phyloP scores from a whole-genome alignment of 1,284 basidiomycete species.

The Bondarzewia mesenterica region DNA sequence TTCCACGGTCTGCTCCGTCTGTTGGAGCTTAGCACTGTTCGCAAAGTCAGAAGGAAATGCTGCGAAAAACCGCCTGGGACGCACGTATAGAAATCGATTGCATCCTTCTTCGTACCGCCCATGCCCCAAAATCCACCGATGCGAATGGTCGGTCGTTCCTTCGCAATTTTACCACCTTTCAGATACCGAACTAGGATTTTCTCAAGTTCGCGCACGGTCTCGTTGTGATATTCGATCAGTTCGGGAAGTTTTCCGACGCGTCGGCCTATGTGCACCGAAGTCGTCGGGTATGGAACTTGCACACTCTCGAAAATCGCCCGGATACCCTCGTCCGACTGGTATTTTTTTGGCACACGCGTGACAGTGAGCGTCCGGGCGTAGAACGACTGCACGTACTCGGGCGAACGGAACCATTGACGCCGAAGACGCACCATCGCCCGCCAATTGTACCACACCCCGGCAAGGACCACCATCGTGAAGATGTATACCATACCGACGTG shows the following conservation, averaged over 20 bases:
- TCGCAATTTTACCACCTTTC: slow-evolving; percentile 65
- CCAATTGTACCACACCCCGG: slow-evolving; percentile 68
- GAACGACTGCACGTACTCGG: slow-evolving; percentile 69
- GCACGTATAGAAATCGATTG: slow-evolving; percentile 79
- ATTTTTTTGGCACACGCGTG: slow-evolving; percentile 64
- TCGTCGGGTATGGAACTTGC: slow-evolving; percentile 78
- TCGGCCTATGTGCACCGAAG: slow-evolving; percentile 76
- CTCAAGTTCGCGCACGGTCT: slow-evolving; percentile 81
- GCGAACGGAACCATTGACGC: slow-evolving; percentile 66
- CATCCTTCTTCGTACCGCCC: slow-evolving; percentile 72
- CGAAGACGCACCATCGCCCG: slow-evolving; percentile 62
- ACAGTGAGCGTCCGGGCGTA: slow-evolving; percentile 76
- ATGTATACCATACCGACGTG: slow-evolving; percentile 73
- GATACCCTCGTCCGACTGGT: slow-evolving; percentile 72
- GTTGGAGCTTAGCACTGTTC: slow-evolving; percentile 58
- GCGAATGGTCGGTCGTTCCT: slow-evolving; percentile 67
- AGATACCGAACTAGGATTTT: slow-evolving; percentile 78
- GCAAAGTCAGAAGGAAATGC: slow-evolving; percentile 1
- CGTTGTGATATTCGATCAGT: slow-evolving; percentile 80
- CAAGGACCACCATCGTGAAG: slow-evolving; percentile 60
- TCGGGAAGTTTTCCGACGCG: slow-evolving; percentile 70
- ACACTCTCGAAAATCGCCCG: slow-evolving; percentile 61
- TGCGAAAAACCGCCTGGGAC: too few species aligned
- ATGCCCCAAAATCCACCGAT: slow-evolving; percentile 67
- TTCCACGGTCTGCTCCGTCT: slow-evolving; percentile 75